Percentiles rank a stretch among this genome's conserved stretches.
Conservation (phyloP, 768 basidiomycete species). For the Mycena venus region DNA sequence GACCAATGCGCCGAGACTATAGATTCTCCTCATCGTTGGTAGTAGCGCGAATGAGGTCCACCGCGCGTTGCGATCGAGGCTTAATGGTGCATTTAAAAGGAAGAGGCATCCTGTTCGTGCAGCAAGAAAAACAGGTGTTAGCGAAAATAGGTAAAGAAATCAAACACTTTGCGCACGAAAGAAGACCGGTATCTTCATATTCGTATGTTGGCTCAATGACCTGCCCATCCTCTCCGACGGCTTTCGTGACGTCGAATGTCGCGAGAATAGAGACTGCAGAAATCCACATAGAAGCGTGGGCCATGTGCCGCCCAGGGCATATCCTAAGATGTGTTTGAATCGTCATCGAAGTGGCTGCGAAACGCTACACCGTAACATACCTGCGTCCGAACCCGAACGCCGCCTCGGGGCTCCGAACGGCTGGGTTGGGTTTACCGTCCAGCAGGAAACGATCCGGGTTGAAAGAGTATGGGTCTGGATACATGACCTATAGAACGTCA, state of each 20-base stretch:
- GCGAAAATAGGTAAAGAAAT: neutral
- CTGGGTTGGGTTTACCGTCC: constrained; percentile 36
- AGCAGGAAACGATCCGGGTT: constrained; percentile 53
- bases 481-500: constrained; percentile 32
- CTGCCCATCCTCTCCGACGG: constrained; percentile 38
- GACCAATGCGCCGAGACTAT: too few relatives aligned
- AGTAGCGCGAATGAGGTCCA: neutral
- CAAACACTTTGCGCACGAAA: neutral
- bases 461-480: constrained; percentile 52
- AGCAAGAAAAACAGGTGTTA: neutral
- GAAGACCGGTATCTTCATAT: neutral
- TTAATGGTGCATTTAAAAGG: constrained; percentile 8
- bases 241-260: constrained; percentile 41
- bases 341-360: neutral
- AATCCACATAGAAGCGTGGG: constrained; percentile 40
- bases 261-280: constrained; percentile 40
- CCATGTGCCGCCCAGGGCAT: constrained; percentile 40
- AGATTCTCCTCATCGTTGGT: too few relatives aligned
- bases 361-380: constrained; percentile 32
- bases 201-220: constrained; percentile 25
- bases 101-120: neutral
- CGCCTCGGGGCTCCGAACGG: constrained; percentile 21
- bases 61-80: neutral
- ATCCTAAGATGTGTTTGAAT: constrained; percentile 5
- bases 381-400: constrained; percentile 43